Evolutionary conservation across 495 filamentous ascomycete species (phyloP), one percentile per base, ranked within the genome.

Genomic region (Parmelia sp.): DNA sequence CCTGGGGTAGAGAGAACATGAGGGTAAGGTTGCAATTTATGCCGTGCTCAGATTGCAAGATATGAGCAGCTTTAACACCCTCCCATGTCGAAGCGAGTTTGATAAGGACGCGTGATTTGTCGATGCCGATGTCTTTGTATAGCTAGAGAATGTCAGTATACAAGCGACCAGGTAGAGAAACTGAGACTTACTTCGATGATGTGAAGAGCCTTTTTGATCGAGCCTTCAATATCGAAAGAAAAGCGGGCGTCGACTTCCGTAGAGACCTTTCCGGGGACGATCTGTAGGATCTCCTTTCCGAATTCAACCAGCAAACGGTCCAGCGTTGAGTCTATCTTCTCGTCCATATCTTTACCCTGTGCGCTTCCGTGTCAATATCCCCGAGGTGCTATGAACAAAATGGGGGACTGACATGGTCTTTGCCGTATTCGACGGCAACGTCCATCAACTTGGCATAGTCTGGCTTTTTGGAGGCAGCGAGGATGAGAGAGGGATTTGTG

Each of bases 1-100:
- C 94, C 84, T 99, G 94, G 65, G 88, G 85, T 65, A 87, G 80
- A 27, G 94, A 97, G 87, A 99, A 99, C 88, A 99, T 93, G 75
- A 99, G 91, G 59, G 94, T 99, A 72, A 99, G 81, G 84, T 99
- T 99, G 87, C 85, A 89, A 85, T 97, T 97, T 81, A 99, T 86
- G 70, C 84, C 84, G 80, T 99, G 86, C 83, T 97, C 82, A 67
- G 84, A 87, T 85, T 97, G 92, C 59, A 99, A 90, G 72, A 90
- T 88, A 75, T 93, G 85, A 65, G 95, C 95, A 64, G 94, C 95
- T 84, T 97, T 87, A 83, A 99, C 97, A 75, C 94, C 94, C 82
- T 99, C 94, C 91, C 78, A 84, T 72, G 81, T 84, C 61, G 80
- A 82, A 70, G 80, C 81, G 63, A 84, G 78, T 75, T 84, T 84